Base-by-base conservation (phyloP, 345 rosid species). In the Eucalyptus erythrocorys region DNA sequence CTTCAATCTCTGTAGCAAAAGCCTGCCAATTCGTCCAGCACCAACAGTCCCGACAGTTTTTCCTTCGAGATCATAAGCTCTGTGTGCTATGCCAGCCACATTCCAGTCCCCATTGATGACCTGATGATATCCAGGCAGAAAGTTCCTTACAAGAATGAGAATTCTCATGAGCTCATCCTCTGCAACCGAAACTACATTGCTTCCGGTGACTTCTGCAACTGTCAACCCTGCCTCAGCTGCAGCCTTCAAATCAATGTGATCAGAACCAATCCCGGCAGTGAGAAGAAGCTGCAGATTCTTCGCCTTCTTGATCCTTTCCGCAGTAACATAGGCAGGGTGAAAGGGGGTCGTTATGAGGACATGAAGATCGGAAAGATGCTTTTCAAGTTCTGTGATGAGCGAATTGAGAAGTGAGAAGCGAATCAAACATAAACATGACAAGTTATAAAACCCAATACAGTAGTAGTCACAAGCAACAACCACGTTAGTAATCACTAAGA, bases 91-190 rank as follows among this genome's bases (percentile, higher is more conserved):
- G 43, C 91, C 97, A 0, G 98, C 99, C 22, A 97, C 98, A 88
- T 97, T 95, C 99, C 99, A 97, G 30, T 96, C 99, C 17, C 99
- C 98, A 47, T 87, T 93, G 79, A 95, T 86, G 88, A 96, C 96
- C 87, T 97, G 99, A 79, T 94, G 95, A 86, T 96, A 64, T 85
- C 99, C 98, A 68, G 99, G 97, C 26, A 97, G 14, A 88, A 97
- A 97, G 89, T 97, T 97, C 16, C 97, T 92, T 89, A 96, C 92
- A 17, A 97, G 97, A 89, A 97, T 96, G 45, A 97, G 93, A 89
- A 97, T 94, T 88, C 99, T 94, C 99, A 97, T 97, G 86, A 97
- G 97, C 91, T 97, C 99, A 6, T 97, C 98, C 92, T 97, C 99
- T 7, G 99, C 99, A 87, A 97, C 98, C 1, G 99, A 96, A 59